Conservation (phyloP, 768 basidiomycete species). For the Udeniomyces megalosporus region DNA sequence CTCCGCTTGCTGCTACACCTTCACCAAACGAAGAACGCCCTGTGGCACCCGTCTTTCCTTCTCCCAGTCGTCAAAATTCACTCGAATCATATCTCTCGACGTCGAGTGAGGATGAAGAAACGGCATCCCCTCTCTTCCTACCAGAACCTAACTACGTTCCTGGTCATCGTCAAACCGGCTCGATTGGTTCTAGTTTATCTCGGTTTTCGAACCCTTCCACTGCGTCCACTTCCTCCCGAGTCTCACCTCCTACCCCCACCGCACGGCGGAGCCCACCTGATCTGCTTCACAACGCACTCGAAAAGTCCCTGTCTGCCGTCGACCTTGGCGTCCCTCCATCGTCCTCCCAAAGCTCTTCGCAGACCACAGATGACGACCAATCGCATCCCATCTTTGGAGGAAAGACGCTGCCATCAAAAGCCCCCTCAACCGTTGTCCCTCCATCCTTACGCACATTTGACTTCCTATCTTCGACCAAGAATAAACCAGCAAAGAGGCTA, state of each 20-base stretch:
- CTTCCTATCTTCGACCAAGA: neutral
- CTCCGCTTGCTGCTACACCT: neutral
- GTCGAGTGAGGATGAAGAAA: slow-evolving; percentile 12
- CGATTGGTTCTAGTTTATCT: neutral
- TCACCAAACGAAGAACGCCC: neutral
- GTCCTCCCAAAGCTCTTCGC: too few species aligned
- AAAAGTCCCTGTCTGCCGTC: neutral
- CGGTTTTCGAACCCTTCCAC: neutral
- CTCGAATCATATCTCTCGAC: slow-evolving; percentile 7
- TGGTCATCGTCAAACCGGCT: neutral
- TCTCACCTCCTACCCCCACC: neutral
- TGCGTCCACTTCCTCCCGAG: neutral
- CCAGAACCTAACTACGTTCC: slow-evolving; percentile 4
- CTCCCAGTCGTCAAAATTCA: neutral
- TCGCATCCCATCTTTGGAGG: too few species aligned
- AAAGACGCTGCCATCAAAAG: neutral
- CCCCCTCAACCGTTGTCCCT: neutral
- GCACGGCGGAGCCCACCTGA: neutral
- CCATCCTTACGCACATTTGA: too few species aligned
- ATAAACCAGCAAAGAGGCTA: neutral
- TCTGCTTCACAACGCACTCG: neutral
- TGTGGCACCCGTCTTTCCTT: neutral
- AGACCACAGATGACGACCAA: too few species aligned
- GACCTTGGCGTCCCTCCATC: too few species aligned
- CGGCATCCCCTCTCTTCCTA: slow-evolving; percentile 4